Percentiles rank a stretch among this genome's conserved stretches.
Conservation (phyloP, 2,329 filamentous ascomycete species). For the Colletotrichum sojae region DNA sequence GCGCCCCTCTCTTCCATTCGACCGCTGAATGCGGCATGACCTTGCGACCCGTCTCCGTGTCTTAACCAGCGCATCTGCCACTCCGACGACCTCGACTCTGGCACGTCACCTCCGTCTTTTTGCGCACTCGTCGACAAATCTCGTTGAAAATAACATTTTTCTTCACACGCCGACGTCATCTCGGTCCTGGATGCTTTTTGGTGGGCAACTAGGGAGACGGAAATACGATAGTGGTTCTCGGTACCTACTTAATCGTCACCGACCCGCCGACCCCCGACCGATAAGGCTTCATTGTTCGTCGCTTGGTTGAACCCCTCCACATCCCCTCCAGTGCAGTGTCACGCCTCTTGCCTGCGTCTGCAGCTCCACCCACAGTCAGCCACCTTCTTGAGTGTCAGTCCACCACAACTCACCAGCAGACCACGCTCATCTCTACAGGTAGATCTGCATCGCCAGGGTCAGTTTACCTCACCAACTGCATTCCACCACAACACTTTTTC, state of each 20-base stretch:
- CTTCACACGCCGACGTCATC: not conserved
- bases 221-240: conserved; percentile 16
- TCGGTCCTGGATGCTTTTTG: conserved; percentile 5
- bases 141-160: not conserved
- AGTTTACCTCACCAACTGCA: conserved; percentile 12
- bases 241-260: conserved; percentile 9
- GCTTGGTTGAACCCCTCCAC: conserved; percentile 18
- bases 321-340: not conserved
- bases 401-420: conserved; percentile 20
- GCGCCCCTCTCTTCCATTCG: conserved; percentile 3
- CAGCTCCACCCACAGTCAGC: conserved; percentile 10
- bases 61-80: conserved; percentile 24
- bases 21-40: conserved; percentile 38
- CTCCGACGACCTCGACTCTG: conserved; percentile 8
- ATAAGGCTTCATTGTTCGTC: conserved; percentile 14
- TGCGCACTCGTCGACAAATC: not conserved
- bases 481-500: not conserved
- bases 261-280: conserved; percentile 17
- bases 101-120: conserved; percentile 5
- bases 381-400: conserved; percentile 10
- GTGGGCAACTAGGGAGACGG: conserved; percentile 25
- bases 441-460: not conserved
- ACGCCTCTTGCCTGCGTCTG: not conserved
- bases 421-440: not conserved
- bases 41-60: conserved; percentile 34